Base-by-base conservation (phyloP, 83 land plant species). In the Diphasiastrum complanatum region DNA sequence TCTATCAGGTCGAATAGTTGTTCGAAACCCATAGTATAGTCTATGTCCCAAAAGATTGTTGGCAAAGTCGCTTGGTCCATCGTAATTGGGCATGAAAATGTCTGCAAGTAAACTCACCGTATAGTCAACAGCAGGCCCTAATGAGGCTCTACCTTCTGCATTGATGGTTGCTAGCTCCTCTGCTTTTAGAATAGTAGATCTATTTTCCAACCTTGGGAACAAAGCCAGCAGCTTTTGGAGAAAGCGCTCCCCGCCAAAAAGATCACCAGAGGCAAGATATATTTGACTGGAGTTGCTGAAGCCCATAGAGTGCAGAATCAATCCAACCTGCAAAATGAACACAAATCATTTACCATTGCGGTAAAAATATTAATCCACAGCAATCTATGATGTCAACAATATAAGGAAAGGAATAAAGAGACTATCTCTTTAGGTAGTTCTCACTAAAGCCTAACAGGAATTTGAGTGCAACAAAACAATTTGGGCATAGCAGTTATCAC, bases 21-120 rank as follows among this genome's bases (percentile, higher is more conserved):
- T 80, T 24, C 95, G 81, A 56, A 91, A 91, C 4, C 95, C 95
- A 60, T 81, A 91, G 64, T 91, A 91, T 10, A 91, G 79, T 25
- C 95, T 80, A 62, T 91, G 97, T 8, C 97, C 97, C 60, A 91
- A 69, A 4, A 91, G 68, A 63, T 91, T 91, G 73, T 91, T 91
- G 60, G 95, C 90, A 62, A 91, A 91, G 74, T 91, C 87, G 81
- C 97, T 91, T 27, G 97, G 97, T 6, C 97, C 97, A 69, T 91
- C 97, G 60, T 91, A 91, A 11, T 93, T 91, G 36, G 97, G 95
- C 89, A 87, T 82, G 66, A 91, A 91, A 31, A 91, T 79, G 61
- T 91, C 97, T n/a, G 97, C 69, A 5, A 87, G 87, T 34, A 91
- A 81, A 64, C 97, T 78, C 24, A 87, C 97, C 97, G 87, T 91